Base-by-base conservation (phyloP, 129 eudicot species). In the Flaveria robusta region DNA sequence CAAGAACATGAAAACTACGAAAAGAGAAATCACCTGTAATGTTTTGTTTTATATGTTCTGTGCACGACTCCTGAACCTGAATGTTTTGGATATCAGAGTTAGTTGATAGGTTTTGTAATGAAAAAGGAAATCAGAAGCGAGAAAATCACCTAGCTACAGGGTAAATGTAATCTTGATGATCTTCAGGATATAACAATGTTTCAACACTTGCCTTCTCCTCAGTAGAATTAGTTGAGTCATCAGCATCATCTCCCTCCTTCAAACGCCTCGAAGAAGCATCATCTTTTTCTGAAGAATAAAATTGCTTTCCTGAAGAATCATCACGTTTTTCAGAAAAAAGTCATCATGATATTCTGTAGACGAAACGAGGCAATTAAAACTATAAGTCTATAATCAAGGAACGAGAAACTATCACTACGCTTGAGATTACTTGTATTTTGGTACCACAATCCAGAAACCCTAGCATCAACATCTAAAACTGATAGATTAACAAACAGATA, bases 181-280 rank as follows among this genome's bases (percentile, higher is more conserved):
- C 77, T 78, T 20, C 71, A 11, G 69, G 69, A 13, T 68, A 54
- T 42, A 22, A 68, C 20, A 31, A 19, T n/a, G n/a, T n/a, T n/a
- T n/a, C n/a, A n/a, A n/a, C n/a, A n/a, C n/a, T n/a, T n/a, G 77
- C 47, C 74, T 81, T 86, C 71, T 85, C 88, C 54, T 18, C 69
- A 8, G 64, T 74, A 62, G 79, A 66, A 34, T 70, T 60, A 59
- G 63, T 51, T n/a, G n/a, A n/a, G n/a, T n/a, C n/a, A n/a, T n/a
- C n/a, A n/a, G n/a, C n/a, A n/a, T n/a, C n/a, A 76, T 49, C 76
- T 22, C 37, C 83, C 54, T 73, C 85, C 65, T 81, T 81, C 23
- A 76, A 45, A 22, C 60, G 71, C 58, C 64, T 70, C 56, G 76
- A 75, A 34, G 82, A 78, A n/a, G n/a, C n/a, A 50, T 72, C 93